These are phyloP conservation scores for Tritrichomonas musculus DNA, from an alignment of 208 protist genomes.

Conservation along the genomic window DNA sequence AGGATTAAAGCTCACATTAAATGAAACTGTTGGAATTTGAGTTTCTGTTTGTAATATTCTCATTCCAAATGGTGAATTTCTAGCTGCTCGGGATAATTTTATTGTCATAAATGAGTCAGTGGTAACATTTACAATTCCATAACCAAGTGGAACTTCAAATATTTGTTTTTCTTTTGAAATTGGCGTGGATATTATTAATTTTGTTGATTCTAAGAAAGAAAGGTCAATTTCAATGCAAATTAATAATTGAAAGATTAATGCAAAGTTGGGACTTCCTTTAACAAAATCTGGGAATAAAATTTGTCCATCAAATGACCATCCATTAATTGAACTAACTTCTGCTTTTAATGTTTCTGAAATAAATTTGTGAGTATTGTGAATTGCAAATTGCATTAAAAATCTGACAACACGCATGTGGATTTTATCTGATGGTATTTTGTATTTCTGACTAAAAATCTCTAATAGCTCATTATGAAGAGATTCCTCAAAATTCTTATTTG, in stretches of 20 bases:
- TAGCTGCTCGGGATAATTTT: not conserved
- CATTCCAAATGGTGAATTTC: not conserved
- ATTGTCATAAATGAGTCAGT: not conserved
- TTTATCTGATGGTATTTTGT: not conserved
- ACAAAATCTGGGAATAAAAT: not conserved
- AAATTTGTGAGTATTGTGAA: not conserved
- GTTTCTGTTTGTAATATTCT: not conserved
- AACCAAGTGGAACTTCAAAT: not conserved
- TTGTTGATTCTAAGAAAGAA: not conserved
- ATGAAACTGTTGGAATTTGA: not conserved
- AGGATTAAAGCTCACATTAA: not conserved
- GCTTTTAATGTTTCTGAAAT: not conserved
- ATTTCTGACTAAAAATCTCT: not conserved
- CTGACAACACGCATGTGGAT: not conserved
- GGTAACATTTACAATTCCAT: not conserved
- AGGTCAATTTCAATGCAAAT: not conserved
- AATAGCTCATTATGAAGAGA: not conserved
- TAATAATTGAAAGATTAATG: not conserved
- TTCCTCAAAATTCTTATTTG: not conserved
- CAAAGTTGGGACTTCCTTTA: not conserved
- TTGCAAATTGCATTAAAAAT: not conserved
- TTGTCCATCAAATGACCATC: constrained; percentile 21
- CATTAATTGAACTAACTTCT: not conserved
- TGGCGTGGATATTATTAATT: not conserved
- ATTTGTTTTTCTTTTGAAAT: not conserved